Conservation (phyloP, 805 yeast genomes). For the Yamadazyma kitorensis region DNA sequence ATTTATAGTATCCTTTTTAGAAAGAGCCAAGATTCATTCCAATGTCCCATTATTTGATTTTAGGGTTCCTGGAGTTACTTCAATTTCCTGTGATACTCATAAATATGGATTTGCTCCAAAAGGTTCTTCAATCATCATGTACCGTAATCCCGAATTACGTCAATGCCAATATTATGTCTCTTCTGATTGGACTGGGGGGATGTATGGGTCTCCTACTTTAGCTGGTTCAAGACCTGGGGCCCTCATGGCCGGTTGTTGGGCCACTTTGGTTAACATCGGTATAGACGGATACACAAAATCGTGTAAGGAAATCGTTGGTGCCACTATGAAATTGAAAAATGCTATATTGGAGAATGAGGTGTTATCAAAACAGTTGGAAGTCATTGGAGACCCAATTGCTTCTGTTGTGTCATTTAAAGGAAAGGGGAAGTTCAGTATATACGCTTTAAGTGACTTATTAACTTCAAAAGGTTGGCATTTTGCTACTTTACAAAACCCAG, state of each 20-base stretch:
- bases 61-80: constrained; percentile 84
- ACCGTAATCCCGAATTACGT: constrained; percentile 65
- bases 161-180: constrained; percentile 80
- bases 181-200: constrained; percentile 90
- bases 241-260: constrained; percentile 97
- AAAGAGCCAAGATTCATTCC: constrained; percentile 51
- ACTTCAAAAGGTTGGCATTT: constrained; percentile 82
- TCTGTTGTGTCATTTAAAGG: constrained; percentile 83
- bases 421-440: constrained; percentile 51
- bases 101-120: constrained; percentile 98
- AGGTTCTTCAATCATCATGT: constrained; percentile 92
- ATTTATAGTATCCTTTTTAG: constrained; percentile 78
- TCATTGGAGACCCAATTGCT: constrained; percentile 82
- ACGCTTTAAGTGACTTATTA: constrained; percentile 73
- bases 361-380: constrained; percentile 49
- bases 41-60: constrained; percentile 70
- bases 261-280: constrained; percentile 81
- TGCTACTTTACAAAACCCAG: constrained; percentile 80
- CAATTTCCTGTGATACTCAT: constrained; percentile 99
- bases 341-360: constrained; percentile 45
- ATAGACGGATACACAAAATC: constrained; percentile 73
- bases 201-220: constrained; percentile 93
- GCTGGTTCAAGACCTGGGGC: constrained; percentile 99
- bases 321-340: constrained; percentile 57
- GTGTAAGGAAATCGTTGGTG: constrained; percentile 62